Evolutionary conservation across 2,329 filamentous ascomycete genomes (phyloP).

Genomic region (Blastomyces percursus): DNA sequence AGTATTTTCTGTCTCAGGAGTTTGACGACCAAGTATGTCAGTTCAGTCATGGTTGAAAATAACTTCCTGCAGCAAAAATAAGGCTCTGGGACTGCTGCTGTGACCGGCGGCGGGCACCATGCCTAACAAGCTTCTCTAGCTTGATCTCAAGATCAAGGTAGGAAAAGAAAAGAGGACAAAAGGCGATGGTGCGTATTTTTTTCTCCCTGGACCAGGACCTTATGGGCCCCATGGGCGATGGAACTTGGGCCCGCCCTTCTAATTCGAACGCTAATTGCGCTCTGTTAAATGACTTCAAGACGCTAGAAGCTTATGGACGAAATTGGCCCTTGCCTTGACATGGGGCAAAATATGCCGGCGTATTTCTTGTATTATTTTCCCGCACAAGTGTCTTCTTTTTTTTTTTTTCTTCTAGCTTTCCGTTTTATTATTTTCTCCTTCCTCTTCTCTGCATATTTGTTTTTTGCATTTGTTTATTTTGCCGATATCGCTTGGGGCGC

Average conservation of each 20-base stretch:
- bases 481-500: not conserved
- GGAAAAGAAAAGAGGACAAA: not conserved
- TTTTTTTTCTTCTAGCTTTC: not conserved
- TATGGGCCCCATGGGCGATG: not conserved
- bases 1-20: not conserved
- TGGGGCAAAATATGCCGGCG: not conserved
- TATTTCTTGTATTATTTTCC: not conserved
- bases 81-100: too few relatives aligned
- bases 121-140: constrained; percentile 1
- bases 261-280: constrained; percentile 2
- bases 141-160: not conserved
- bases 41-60: not conserved
- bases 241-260: not conserved
- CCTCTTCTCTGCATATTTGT: not conserved
- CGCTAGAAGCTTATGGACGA: constrained; percentile 2
- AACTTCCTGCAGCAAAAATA: not conserved
- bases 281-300: not conserved
- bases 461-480: not conserved
- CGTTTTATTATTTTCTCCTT: not conserved
- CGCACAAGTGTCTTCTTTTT: too few relatives aligned
- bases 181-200: too few relatives aligned
- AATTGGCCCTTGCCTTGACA: not conserved
- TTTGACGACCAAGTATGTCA: too few relatives aligned
- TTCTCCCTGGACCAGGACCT: too few relatives aligned
- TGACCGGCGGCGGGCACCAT: not conserved